These are phyloP conservation scores for Lojkania enalia DNA, from an alignment of 2,329 filamentous ascomycete species.

Conservation along the genomic window DNA sequence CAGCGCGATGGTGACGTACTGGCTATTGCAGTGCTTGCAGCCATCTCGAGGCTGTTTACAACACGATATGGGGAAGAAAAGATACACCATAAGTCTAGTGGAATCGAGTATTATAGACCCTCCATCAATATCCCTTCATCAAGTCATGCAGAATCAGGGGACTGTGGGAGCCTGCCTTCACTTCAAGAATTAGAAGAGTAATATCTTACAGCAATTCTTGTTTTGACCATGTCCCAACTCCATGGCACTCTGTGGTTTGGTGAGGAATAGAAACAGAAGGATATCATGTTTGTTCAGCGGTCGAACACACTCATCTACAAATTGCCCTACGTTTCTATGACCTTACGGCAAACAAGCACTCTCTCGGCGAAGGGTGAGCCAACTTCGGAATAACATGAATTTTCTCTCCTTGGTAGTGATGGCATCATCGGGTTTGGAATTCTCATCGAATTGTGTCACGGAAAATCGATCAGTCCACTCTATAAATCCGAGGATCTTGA, in stretches of 20 bases:
- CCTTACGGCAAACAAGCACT: background rate
- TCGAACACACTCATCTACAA: background rate
- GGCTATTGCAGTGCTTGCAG: background rate
- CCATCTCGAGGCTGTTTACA: background rate
- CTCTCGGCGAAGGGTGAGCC: background rate
- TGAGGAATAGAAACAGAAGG: background rate
- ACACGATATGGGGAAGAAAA: background rate
- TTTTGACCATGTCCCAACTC: background rate
- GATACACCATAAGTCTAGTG: background rate
- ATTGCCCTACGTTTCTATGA: background rate
- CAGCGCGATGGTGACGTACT: background rate
- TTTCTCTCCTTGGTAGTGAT: background rate
- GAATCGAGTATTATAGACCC: background rate
- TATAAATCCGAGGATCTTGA: background rate
- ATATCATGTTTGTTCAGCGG: background rate
- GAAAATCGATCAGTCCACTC: background rate
- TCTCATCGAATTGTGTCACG: background rate
- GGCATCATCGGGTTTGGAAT: background rate
- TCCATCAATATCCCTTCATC: background rate
- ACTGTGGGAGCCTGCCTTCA: too few species aligned
- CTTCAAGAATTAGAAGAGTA: background rate
- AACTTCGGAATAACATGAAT: background rate
- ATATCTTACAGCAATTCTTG: background rate
- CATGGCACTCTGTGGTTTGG: background rate
- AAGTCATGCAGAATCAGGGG: background rate